Base-by-base conservation (phyloP, 164 flowering plant genomes). In the Chimonanthus praecox region DNA sequence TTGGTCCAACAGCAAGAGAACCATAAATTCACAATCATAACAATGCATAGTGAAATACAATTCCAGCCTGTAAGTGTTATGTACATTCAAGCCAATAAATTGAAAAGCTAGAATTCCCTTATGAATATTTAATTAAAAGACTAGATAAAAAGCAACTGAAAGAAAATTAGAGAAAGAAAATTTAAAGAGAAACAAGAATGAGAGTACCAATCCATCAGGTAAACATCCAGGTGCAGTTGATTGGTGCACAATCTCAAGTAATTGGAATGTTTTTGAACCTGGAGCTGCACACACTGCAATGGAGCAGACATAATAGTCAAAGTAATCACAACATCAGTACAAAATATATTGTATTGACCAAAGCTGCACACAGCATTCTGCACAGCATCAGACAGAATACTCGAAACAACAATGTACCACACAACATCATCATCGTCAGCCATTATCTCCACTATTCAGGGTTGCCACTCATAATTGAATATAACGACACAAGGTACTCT, bases 271-370 rank as follows among this genome's bases (percentile, higher is more conserved):
- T 84, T 96, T 96, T 63, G 99, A 96, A 65, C 99, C 99, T 3
- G 99, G 99, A 69, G 99, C 99, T 49, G 99, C 99, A 85, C 99
- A 96, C 99, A 96, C 99, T 96, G 87, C 82, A 86, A 3, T 68
- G 49, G 76, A 78, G 51, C 46, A 81, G 66, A 73, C 71, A 8
- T 77, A 80, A 16, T 16, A 13, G 48, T 44, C 49, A 66, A 66
- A 11, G n/a, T 54, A 54, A 13, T 54, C n/a, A 3, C 10, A 54
- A 54, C 60, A 13, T 54, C 1, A 54, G 5, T 4, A 54, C 3
- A 54, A 50, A 6, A 13, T 10, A 33, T 33, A 33, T 33, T 33
- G 33, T 33, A 33, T 33, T 33, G 33, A 33, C 33, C 33, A 33
- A 33, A 33, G 33, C 33, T 33, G 33, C 33, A 33, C 33, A 33